A percentile compares a stretch with the other conserved stretches of the same genome.
Evolutionary conservation across 2,329 filamentous ascomycete genomes (phyloP).

Genomic region (Tolypocladium album): DNA sequence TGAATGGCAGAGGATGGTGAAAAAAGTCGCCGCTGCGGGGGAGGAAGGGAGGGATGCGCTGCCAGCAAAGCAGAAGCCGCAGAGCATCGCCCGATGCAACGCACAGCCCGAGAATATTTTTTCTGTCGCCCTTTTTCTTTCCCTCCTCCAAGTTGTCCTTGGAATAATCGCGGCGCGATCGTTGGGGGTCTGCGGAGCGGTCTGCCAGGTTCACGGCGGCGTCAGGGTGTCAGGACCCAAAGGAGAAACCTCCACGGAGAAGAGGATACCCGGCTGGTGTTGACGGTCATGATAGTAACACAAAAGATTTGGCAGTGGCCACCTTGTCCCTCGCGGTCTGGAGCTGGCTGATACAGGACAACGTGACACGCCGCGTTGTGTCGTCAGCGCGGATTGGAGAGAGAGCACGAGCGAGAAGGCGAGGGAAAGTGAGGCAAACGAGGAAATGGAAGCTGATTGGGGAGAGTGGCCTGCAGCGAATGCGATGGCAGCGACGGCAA

Average conservation of each 20-base stretch:
- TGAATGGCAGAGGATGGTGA: neutral
- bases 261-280: conserved; percentile 22
- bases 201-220: conserved; percentile 1
- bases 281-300: conserved; percentile 21
- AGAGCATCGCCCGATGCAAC: neutral
- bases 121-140: neutral
- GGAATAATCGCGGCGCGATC: neutral
- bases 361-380: neutral
- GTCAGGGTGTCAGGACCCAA: conserved; percentile 28
- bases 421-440: neutral
- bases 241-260: conserved; percentile 30
- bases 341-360: neutral
- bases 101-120: neutral
- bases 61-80: conserved; percentile 1
- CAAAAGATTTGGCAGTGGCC: neutral
- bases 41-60: neutral
- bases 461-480: neutral
- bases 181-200: neutral
- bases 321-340: neutral
- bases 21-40: neutral
- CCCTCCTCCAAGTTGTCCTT: neutral
- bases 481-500: neutral
- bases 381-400: neutral
- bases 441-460: neutral
- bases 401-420: neutral